These are phyloP conservation scores for Mycena epipterygia DNA, from an alignment of 768 basidiomycete species.

Conservation along the genomic window DNA sequence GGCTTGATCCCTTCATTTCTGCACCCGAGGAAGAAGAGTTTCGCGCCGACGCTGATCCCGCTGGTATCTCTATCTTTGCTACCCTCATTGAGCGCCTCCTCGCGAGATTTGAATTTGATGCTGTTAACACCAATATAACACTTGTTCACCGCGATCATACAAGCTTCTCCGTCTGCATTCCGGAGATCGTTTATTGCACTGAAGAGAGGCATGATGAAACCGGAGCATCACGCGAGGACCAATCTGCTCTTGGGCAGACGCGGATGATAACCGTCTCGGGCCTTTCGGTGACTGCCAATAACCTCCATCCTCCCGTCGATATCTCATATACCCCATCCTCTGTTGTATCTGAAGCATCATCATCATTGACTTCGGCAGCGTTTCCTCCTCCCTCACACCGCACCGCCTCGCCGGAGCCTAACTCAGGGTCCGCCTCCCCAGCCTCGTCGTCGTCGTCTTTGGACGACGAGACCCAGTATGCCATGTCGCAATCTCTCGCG, in stretches of 20 bases:
- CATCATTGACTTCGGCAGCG: slow-evolving; percentile 22
- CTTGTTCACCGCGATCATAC: slow-evolving; percentile 75
- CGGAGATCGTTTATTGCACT: slow-evolving; percentile 71
- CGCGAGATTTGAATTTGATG: slow-evolving; percentile 84
- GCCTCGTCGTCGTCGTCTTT: slow-evolving; percentile 70
- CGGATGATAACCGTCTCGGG: slow-evolving; percentile 72
- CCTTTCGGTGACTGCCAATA: slow-evolving; percentile 64
- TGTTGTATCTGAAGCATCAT: slow-evolving; percentile 37
- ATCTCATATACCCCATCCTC: slow-evolving; percentile 9
- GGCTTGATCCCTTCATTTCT: slow-evolving; percentile 68
- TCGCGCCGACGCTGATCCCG: slow-evolving; percentile 68
- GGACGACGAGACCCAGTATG: slow-evolving; percentile 73
- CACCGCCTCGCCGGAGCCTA: slow-evolving; percentile 41
- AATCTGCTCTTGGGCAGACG: slow-evolving; percentile 43
- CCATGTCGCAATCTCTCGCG: slow-evolving; percentile 84
- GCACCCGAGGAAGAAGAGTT: slow-evolving; percentile 56
- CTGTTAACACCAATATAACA: slow-evolving; percentile 75
- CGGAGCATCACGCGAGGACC: slow-evolving; percentile 12
- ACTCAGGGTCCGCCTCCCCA: slow-evolving; percentile 55
- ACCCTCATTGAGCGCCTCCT: slow-evolving; percentile 84
- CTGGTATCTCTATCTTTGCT: slow-evolving; percentile 86
- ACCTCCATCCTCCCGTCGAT: slow-evolving; percentile 47
- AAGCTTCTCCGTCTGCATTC: slow-evolving; percentile 70
- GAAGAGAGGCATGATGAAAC: slow-evolving; percentile 42
- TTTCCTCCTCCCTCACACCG: slow-evolving; percentile 33